These are phyloP conservation scores for Staphylotrichum longicolle DNA, from an alignment of 495 filamentous ascomycete genomes.

Conservation along the genomic window DNA sequence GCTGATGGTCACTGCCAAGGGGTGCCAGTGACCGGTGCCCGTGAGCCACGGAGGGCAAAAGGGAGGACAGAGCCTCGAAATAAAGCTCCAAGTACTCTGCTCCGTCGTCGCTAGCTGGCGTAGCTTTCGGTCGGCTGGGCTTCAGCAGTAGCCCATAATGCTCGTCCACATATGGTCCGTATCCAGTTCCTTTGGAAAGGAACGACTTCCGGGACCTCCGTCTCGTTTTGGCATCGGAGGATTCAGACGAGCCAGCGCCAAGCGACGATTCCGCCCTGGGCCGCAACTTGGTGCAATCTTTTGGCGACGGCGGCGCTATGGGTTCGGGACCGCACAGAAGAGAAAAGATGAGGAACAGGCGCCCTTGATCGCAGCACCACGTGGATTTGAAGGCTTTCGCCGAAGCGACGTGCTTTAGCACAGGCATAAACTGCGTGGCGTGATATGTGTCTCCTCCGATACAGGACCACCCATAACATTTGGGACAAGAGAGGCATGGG, in stretches of 20 bases:
- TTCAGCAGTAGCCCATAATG: too few species aligned
- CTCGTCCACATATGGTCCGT: slow-evolving; percentile 4
- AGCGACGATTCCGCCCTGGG: not conserved
- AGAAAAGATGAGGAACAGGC: slow-evolving; percentile 35
- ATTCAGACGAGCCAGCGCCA: not conserved
- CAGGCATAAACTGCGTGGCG: not conserved
- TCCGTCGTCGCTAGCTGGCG: not conserved
- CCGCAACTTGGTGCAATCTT: not conserved
- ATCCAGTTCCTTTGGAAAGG: slow-evolving; percentile 30
- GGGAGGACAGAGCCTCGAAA: slow-evolving; percentile 22
- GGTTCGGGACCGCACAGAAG: slow-evolving; percentile 35
- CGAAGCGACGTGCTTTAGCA: not conserved
- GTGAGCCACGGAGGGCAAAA: slow-evolving; percentile 12
- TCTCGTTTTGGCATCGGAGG: not conserved
- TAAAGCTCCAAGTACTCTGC: slow-evolving; percentile 11
- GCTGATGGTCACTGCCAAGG: slow-evolving; percentile 25
- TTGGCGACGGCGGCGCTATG: not conserved
- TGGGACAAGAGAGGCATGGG: slow-evolving; percentile 18
- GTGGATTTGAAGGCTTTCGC: slow-evolving; percentile 14
- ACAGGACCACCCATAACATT: slow-evolving; percentile 18
- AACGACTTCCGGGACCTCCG: slow-evolving; percentile 4
- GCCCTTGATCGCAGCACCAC: slow-evolving; percentile 38
- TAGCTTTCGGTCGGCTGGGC: not conserved
- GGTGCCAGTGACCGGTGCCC: too few species aligned
- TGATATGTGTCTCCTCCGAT: slow-evolving; percentile 2